Base-by-base conservation (phyloP, 148 eudicot genomes). In the Cornus controversa region DNA sequence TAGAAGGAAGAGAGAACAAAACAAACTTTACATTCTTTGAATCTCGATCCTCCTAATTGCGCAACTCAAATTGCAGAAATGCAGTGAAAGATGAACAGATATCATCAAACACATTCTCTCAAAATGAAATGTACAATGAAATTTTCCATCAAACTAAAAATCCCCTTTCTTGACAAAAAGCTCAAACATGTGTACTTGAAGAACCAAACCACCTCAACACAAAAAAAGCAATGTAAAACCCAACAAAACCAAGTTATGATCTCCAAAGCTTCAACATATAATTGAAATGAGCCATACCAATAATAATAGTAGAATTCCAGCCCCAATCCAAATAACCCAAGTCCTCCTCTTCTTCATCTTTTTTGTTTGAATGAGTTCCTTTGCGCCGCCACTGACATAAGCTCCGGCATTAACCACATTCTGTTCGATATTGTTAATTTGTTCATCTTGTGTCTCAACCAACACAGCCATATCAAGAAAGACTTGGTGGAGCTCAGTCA, bases 391-490 rank as follows among this genome's bases (percentile, higher is more conserved):
- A 37, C 23, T 16, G 47, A 63, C 10, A 40, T 74, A 74, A 64
- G 69, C 68, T 25, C 57, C 16, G 1, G 68, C 77, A 11, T 6
- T 40, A 4, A 27, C 69, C 8, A 74, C 77, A 10, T 74, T 74
- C 13, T 74, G 54, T 25, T 63, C 69, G 8, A 74, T 63, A 37
- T 74, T 28, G n/a, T 74, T 74, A 36, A 74, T 74, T 69, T 74
- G 64, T 63, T 74, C 77, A 3, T 69, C 69, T 25, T 74, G 77
- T 2, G 77, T 74, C 77, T 74, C 77, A 62, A 74, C 69, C 68
- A 74, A 37, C 27, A 74, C 77, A 8, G 77, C 77, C 77, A 74
- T 74, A 22, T 74, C 77, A 74, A 74, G 77, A 74, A 74, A 74
- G 4, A 74, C 34, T 40, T 74, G 77, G 36, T 74, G 77, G 57